phyloP scores from a whole-genome alignment of 2,329 filamentous ascomycete species.

The Phialocephala sp. region DNA sequence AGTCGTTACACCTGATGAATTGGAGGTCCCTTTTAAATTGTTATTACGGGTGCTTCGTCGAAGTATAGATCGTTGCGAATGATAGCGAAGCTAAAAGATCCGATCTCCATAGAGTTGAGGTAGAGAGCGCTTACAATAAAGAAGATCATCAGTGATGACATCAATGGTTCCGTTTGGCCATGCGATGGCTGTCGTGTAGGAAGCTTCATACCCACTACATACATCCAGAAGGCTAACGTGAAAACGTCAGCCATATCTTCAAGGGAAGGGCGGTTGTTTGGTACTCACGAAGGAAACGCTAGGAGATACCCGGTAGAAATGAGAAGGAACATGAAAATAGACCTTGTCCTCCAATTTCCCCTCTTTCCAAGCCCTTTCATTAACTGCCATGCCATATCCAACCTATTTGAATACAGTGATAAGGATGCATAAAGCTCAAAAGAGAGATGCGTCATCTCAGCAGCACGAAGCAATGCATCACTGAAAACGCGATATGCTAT shows the following conservation, averaged over 20 bases:
- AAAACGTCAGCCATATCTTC: not conserved
- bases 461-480: slow-evolving; percentile 23
- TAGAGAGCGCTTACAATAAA: not conserved
- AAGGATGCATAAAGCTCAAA: slow-evolving; percentile 29
- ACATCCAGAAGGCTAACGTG: slow-evolving; percentile 24
- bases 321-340: slow-evolving; percentile 25
- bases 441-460: slow-evolving; percentile 22
- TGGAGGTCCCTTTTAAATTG: not conserved
- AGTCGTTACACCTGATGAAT: not conserved
- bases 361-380: slow-evolving; percentile 15
- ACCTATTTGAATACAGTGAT: slow-evolving; percentile 21
- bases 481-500: slow-evolving; percentile 27
- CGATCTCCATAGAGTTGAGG: not conserved
- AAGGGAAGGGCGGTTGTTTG: not conserved
- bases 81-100: too few species aligned
- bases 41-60: too few species aligned
- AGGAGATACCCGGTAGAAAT: slow-evolving; percentile 24
- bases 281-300: not conserved
- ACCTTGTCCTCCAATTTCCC: slow-evolving; percentile 25
- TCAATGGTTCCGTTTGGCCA: slow-evolving; percentile 19
- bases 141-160: not conserved
- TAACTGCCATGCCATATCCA: slow-evolving; percentile 21
- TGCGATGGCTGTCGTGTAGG: slow-evolving; percentile 16
- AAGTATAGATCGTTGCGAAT: too few species aligned
- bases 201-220: slow-evolving; percentile 25